Evolutionary conservation across 345 rosid species (phyloP).

Genomic region (Syzygium oleosum): DNA sequence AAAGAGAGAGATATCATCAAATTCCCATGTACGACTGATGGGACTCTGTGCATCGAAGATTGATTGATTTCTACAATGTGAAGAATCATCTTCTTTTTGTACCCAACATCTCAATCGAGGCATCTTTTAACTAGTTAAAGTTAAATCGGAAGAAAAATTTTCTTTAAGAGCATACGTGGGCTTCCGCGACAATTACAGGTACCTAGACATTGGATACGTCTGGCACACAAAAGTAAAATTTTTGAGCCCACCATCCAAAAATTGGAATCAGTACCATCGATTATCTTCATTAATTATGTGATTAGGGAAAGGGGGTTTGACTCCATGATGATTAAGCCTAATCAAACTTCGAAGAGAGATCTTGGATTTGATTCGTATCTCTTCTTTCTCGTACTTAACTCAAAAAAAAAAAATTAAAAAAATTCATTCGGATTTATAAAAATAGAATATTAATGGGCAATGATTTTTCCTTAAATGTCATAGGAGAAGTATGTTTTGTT

Average conservation of each 20-base stretch:
- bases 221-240: neutral
- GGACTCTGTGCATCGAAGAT: neutral
- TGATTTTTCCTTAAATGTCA: neutral
- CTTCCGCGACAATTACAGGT: neutral
- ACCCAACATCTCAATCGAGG: slow-evolving; percentile 10
- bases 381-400: neutral
- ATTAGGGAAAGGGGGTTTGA: neutral
- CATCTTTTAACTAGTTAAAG: neutral
- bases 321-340: neutral
- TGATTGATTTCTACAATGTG: slow-evolving; percentile 16
- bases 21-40: neutral
- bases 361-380: neutral
- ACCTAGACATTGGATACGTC: neutral
- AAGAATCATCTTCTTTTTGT: slow-evolving; percentile 17
- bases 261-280: neutral
- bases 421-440: neutral
- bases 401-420: neutral
- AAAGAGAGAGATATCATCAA: neutral
- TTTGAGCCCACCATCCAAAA: neutral
- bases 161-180: neutral
- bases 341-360: neutral
- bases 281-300: neutral
- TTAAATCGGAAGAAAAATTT: neutral
- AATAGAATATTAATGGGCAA: neutral
- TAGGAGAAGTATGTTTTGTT: neutral